Base-by-base conservation (phyloP, 2,329 filamentous ascomycete genomes). In the Podosphaera aphanis region DNA sequence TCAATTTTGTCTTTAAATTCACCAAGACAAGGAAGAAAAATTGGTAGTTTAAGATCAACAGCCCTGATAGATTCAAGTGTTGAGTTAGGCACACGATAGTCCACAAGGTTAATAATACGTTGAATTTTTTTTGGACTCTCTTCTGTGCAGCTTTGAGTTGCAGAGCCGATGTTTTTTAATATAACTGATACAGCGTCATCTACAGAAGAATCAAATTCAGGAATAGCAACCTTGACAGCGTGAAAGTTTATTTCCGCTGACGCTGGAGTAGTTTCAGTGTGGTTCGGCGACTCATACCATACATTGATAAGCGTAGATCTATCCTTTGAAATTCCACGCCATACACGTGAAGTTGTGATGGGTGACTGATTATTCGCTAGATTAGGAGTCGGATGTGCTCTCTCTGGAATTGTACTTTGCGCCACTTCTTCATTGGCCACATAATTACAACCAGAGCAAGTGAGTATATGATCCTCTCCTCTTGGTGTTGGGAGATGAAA, bases 361-460 rank as follows among this genome's bases (percentile, higher is more conserved):
- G 40, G 15, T 47, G 19, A 20, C 27, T n/a, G 3, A 16, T 27
- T 5, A 20, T 19, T 18, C 2, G n/a, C 10, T 18, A 20, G 15
- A 13, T 39, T n/a, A 33, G 13, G 5, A 16, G 20, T 7, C 13
- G 19, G n/a, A 15, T 23, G 33, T 16, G 19, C 25, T 23, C 16
- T 33, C 23, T 33, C n/a, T 45, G 43, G 31, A 7, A 49, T 18
- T n/a, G 45, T 20, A n/a, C 47, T 54, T 45, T 56, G 59, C 11
- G 79, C 80, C n/a, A 93, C 68, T 59, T 98, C 90, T 51, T 93
- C 83, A 51, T 95, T 98, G 48, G 80, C 80, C 0, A 80, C 71
- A 57, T 86, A 83, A 29, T 71, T 67, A 59, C 90, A 98, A 10
- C 61, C 63, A 19, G 64, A 64, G 60, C 90, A 98, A 50, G 68